phyloP scores from a whole-genome alignment of 306 rosid species.

The Citrullus amarus region DNA sequence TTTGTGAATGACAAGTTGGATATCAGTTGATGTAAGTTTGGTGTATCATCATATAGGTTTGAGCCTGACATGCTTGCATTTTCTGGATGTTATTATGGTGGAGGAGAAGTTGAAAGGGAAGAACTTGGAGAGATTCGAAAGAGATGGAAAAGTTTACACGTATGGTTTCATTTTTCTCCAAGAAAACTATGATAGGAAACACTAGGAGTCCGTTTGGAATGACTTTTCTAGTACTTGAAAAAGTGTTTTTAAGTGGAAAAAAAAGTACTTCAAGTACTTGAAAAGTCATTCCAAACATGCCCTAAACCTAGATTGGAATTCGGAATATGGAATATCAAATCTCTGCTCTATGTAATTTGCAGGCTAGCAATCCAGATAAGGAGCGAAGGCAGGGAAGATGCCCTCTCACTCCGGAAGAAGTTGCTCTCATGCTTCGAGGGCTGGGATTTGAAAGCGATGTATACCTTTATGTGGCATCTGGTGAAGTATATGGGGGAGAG shows the following conservation, averaged over 20 bases:
- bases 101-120: slow-evolving; percentile 68
- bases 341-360: not conserved
- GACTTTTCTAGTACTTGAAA: no score
- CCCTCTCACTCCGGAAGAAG: slow-evolving; percentile 94
- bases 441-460: slow-evolving; percentile 59
- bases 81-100: slow-evolving; percentile 92
- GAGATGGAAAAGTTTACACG: slow-evolving; percentile 77
- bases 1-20: not conserved
- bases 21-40: slow-evolving; percentile 14
- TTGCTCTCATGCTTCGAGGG: slow-evolving; percentile 87
- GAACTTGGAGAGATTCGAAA: slow-evolving; percentile 68
- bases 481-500: slow-evolving; percentile 80
- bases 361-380: slow-evolving; percentile 69
- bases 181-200: not conserved
- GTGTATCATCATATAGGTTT: slow-evolving; percentile 32
- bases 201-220: not conserved
- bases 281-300: not conserved
- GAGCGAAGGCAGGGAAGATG: slow-evolving; percentile 78
- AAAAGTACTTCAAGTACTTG: no score
- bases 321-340: not conserved
- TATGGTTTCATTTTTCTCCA: slow-evolving; percentile 23
- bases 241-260: no score
- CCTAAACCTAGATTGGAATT: slow-evolving; percentile 8
- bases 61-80: slow-evolving; percentile 98
- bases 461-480: slow-evolving; percentile 86